A percentile compares a stretch with the other conserved stretches of the same genome.
phyloP scores from a whole-genome alignment of 2,329 filamentous ascomycete species.

The Penicillium hordei region DNA sequence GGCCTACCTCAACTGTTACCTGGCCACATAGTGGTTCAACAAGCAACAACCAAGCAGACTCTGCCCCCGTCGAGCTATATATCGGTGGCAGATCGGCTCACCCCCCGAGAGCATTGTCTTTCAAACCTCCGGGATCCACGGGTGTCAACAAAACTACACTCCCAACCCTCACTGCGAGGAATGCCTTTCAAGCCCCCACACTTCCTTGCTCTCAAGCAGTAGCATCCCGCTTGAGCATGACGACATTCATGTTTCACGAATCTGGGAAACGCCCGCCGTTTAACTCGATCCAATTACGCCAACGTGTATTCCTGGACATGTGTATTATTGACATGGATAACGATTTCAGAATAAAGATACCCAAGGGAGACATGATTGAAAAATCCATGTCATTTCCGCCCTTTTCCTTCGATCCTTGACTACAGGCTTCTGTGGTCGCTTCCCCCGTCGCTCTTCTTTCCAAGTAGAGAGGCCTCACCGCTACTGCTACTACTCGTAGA shows the following conservation, averaged over 20 bases:
- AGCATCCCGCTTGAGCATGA: background rate
- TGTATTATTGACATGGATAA: constrained; percentile 5
- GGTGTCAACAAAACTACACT: background rate
- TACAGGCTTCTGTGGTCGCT: background rate
- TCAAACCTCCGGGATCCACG: background rate
- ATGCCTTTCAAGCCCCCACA: background rate
- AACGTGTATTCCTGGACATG: background rate
- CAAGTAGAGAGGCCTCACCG: background rate
- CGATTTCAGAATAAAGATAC: constrained; percentile 12
- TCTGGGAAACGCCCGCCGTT: background rate
- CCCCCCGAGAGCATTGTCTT: background rate
- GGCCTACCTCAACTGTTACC: background rate
- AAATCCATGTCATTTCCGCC: constrained; percentile 1
- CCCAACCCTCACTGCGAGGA: background rate
- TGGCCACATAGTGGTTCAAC: background rate
- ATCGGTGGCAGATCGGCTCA: background rate
- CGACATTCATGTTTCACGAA: background rate
- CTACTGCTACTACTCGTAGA: background rate
- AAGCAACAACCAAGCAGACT: background rate
- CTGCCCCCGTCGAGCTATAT: background rate
- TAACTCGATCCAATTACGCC: background rate
- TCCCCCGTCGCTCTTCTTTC: background rate
- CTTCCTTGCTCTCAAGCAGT: background rate
- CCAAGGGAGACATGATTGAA: constrained; percentile 7
- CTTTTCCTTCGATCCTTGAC: background rate